phyloP scores from a whole-genome alignment of 148 eudicot species.

The Nepenthes mirabilis region DNA sequence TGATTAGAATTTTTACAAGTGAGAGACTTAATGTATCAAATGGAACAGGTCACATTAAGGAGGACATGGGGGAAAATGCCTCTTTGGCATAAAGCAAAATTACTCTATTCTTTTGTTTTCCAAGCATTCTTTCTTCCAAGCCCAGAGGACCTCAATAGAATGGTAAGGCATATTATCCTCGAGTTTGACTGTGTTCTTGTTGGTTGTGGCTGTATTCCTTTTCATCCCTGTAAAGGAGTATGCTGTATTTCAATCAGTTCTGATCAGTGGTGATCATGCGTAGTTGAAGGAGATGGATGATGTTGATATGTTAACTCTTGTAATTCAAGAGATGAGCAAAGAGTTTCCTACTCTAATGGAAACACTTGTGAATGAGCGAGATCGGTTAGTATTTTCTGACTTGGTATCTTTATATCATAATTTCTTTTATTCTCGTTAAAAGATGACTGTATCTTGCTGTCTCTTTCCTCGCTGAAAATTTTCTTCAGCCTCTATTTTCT shows the following conservation, averaged over 20 bases:
- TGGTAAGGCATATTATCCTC: slow-evolving; percentile 33
- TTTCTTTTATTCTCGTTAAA: neutral
- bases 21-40: neutral
- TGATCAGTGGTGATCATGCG: slow-evolving; percentile 8
- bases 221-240: neutral
- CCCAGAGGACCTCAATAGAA: slow-evolving; percentile 51
- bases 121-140: slow-evolving; percentile 34
- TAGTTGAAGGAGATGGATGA: slow-evolving; percentile 92
- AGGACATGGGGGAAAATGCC: slow-evolving; percentile 44
- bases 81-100: slow-evolving; percentile 36
- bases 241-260: neutral
- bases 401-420: neutral
- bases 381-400: slow-evolving; percentile 51
- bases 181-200: neutral
- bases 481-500: too few relatives aligned
- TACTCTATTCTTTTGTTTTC: slow-evolving; percentile 27
- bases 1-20: too few relatives aligned
- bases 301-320: slow-evolving; percentile 85
- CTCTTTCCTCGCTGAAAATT: neutral
- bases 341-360: slow-evolving; percentile 83
- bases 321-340: slow-evolving; percentile 96
- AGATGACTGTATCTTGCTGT: neutral
- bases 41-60: slow-evolving; percentile 22
- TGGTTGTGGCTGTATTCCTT: neutral
- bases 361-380: slow-evolving; percentile 92